Base-by-base conservation (phyloP, 345 rosid species). In the Dipteronia sinensis region DNA sequence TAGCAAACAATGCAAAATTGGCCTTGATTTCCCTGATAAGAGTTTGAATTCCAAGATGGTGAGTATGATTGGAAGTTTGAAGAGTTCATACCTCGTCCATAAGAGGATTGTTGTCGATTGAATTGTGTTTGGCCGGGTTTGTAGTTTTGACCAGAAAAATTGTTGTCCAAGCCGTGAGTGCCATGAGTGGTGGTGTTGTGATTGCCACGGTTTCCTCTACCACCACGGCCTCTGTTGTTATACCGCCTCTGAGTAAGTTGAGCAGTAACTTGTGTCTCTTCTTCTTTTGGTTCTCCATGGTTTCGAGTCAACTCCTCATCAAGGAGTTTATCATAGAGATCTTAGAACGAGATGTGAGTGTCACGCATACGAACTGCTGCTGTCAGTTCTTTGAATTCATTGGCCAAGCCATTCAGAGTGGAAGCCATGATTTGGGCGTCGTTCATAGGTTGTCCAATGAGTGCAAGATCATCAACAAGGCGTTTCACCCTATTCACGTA, bases 311-410 rank as follows among this genome's bases (percentile, higher is more conserved):
- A 2, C 17, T 59, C 55, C 2, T 73, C 55, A 19, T 74, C 61
- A 74, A 64, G 19, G 1, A 46, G 15, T 74, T 74, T 74, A 17
- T 49, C 77, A 25, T 59, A 73, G 3, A 73, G 15, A 9, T 73
- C 76, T 2, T 73, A 38, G 34, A 59, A 73, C 0, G 67, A 34
- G n/a, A 73, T 73, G 2, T 10, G 20, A 38, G 46, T 42, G n/a
- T 73, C 66, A 34, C 5, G 76, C 20, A 73, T 38, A 34, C 34
- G 55, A 11, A 73, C 11, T 4, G 34, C 46, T 1, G 38, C 20
- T 9, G 55, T 19, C 12, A 73, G 31, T 73, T 73, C 67, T 61
- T n/a, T 73, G 12, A 58, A 69, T 23, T 44, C 34, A 69, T 69
- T 31, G 0, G 1, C 17, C 3, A 69, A 19, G 1, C 73, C 19